Evolutionary conservation across 495 filamentous ascomycete genomes (phyloP), one percentile per base, ranked within the genome.

Genomic region (Penicillium paxilli): DNA sequence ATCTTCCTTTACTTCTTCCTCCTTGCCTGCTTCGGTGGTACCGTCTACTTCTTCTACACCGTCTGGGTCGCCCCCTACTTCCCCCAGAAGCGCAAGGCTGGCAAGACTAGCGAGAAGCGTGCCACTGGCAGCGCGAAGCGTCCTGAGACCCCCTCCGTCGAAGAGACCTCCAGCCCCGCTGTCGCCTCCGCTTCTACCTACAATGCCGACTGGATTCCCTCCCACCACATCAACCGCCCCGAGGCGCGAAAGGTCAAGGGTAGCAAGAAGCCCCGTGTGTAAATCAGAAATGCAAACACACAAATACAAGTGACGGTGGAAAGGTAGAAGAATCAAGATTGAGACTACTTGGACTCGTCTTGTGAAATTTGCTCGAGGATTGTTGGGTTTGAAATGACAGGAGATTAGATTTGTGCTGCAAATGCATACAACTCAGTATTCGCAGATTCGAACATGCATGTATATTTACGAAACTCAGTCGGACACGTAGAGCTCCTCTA

Each of bases 1-100:
- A 88, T 96, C 74, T 98, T 98, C 85, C 87, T 98, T 53, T 98
- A 98, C 79, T 84, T 96, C 70, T 84, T 98, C 80, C 91, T 98
- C 59, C 72, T 84, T 50, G 83, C 81, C 51, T 82, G 77, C 64
- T 92, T 96, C 68, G 83, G 68, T 58, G 91, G 87, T 51, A 89
- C 87, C 37, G 78, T 85, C 70, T 96, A 94, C 83, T 97, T 96
- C 71, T 92, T 96, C 75, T 98, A 98, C 81, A 94, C 85, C 71
- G 96, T 93, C 66, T 98, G 92, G 90, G 83, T 98, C 73, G 88
- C 91, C 45, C 85, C 91, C n/a, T 86, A 98, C 65, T 96, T 96
- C 83, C 94, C 94, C 23, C 91, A 96, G 79, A 86, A 91, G 72
- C 85, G 84, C 67, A 85, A 87, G 58, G 65, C 74, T 52, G 83